phyloP scores from a whole-genome alignment of 176 grass and related monocot genomes.

The Phoenix roebelenii region DNA sequence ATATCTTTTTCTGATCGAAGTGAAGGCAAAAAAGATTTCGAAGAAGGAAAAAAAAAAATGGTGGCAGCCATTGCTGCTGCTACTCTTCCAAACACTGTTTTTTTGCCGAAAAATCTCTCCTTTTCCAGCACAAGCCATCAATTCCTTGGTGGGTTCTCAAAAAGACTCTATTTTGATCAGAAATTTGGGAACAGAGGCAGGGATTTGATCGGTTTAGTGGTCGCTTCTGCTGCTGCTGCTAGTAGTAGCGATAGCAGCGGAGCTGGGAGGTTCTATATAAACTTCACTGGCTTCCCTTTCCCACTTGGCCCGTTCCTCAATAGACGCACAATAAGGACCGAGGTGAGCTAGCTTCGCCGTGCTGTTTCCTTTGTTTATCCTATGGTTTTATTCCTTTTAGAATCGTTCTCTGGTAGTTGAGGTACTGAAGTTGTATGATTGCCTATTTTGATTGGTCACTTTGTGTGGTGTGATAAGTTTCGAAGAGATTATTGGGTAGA shows the following conservation, averaged over 20 bases:
- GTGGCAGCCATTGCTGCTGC: conserved; percentile 19
- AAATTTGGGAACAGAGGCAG: conserved; percentile 6
- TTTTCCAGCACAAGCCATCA: not conserved
- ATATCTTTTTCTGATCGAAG: too few species aligned
- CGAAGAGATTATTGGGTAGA: too few species aligned
- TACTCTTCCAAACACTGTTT: conserved; percentile 16
- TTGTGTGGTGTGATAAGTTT: too few species aligned
- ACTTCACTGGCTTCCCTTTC: conserved; percentile 97
- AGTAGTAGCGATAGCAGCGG: conserved; percentile 4
- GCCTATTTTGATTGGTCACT: too few species aligned
- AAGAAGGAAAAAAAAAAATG: conserved; percentile 15
- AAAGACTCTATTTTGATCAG: conserved; percentile 3
- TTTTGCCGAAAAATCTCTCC: conserved; percentile 9
- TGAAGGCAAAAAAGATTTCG: not conserved
- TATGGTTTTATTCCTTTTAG: too few species aligned
- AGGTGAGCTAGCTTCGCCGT: conserved; percentile 25
- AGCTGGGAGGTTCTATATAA: conserved; percentile 60
- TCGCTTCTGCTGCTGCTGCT: conserved; percentile 23
- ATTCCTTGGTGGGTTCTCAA: not conserved
- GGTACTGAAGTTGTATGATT: too few species aligned
- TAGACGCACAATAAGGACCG: conserved; percentile 67
- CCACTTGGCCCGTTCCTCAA: conserved; percentile 94
- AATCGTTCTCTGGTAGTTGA: too few species aligned
- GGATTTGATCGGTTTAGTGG: conserved; percentile 13
- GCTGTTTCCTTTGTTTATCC: too few species aligned